A percentile compares a stretch with the other conserved stretches of the same genome.
These are phyloP conservation scores for Excoecaria cochinchinensis DNA, from an alignment of 345 rosid genomes.

Conservation along the genomic window DNA sequence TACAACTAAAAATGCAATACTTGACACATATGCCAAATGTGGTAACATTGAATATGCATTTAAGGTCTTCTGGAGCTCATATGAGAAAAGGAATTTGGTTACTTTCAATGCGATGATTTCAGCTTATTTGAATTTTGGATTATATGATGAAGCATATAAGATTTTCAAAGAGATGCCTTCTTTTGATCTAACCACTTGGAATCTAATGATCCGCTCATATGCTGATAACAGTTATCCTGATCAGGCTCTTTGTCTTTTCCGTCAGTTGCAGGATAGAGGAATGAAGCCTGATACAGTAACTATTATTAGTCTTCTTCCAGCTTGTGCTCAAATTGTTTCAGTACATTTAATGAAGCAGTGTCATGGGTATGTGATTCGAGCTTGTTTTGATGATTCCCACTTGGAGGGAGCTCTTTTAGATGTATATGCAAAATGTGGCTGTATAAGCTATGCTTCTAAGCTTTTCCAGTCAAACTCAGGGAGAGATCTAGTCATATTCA, in stretches of 20 bases:
- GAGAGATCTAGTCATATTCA: slow-evolving; percentile 72
- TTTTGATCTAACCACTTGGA: slow-evolving; percentile 74
- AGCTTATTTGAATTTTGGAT: slow-evolving; percentile 53
- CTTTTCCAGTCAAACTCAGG: slow-evolving; percentile 49
- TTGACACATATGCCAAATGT: slow-evolving; percentile 77
- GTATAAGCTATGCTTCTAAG: slow-evolving; percentile 49
- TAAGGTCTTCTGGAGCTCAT: slow-evolving; percentile 52
- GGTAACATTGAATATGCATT: slow-evolving; percentile 53
- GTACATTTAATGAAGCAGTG: slow-evolving; percentile 61
- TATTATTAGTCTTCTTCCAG: slow-evolving; percentile 71
- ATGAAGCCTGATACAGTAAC: slow-evolving; percentile 73
- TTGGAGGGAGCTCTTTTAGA: slow-evolving; percentile 66
- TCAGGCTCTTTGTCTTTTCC: slow-evolving; percentile 56
- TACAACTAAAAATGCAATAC: slow-evolving; percentile 55
- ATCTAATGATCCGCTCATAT: slow-evolving; percentile 71
- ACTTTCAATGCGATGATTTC: slow-evolving; percentile 62
- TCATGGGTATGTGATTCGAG: slow-evolving; percentile 67
- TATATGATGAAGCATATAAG: slow-evolving; percentile 43
- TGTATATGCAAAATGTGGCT: slow-evolving; percentile 81
- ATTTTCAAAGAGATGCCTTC: slow-evolving; percentile 46
- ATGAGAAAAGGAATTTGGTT: slow-evolving; percentile 48
- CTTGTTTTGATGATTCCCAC: slow-evolving; percentile 51
- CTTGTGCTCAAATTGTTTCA: slow-evolving; percentile 62
- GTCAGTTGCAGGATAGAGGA: slow-evolving; percentile 54
- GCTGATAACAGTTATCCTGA: slow-evolving; percentile 47